Percentiles rank a stretch among this genome's conserved stretches.
phyloP scores from a whole-genome alignment of 1,284 basidiomycete species.

The Ganoderma boninense region DNA sequence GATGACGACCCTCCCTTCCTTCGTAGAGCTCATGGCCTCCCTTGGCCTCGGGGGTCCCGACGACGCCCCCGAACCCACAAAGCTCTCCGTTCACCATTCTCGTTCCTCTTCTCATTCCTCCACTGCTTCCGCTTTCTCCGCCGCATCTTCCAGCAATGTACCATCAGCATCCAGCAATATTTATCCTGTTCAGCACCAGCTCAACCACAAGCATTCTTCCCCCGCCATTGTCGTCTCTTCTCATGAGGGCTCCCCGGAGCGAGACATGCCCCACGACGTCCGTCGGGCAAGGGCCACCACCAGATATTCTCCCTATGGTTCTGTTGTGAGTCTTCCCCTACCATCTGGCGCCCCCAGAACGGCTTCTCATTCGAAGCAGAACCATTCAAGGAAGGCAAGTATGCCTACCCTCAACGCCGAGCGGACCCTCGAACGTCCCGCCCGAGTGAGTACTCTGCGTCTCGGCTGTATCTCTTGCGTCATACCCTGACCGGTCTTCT shows the following conservation, averaged over 20 bases:
- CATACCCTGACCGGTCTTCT: constrained; percentile 9
- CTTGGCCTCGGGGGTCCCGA: constrained; percentile 67
- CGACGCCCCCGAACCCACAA: constrained; percentile 38
- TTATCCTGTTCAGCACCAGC: constrained; percentile 20
- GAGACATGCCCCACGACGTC: constrained; percentile 38
- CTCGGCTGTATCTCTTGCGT: background rate
- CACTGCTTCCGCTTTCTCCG: constrained; percentile 42
- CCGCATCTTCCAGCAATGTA: constrained; percentile 38
- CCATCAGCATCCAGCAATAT: constrained; percentile 33
- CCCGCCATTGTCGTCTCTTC: constrained; percentile 33
- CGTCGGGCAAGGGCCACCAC: constrained; percentile 38
- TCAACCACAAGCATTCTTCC: constrained; percentile 23
- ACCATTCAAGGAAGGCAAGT: constrained; percentile 46
- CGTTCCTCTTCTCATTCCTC: constrained; percentile 50
- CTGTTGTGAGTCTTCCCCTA: constrained; percentile 53
- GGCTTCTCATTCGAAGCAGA: constrained; percentile 29
- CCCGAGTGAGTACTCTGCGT: constrained; percentile 39
- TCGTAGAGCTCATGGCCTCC: constrained; percentile 84
- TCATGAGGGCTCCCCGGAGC: constrained; percentile 30
- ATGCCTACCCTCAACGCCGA: constrained; percentile 42
- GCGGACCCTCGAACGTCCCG: constrained; percentile 35
- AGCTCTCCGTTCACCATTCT: constrained; percentile 36
- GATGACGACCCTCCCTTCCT: constrained; percentile 81
- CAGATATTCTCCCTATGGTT: constrained; percentile 73
- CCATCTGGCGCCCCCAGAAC: constrained; percentile 12